Percentiles rank a stretch among this genome's conserved stretches.
Conservation (phyloP, 306 rosid species). For the Leucaena leucocephala region DNA sequence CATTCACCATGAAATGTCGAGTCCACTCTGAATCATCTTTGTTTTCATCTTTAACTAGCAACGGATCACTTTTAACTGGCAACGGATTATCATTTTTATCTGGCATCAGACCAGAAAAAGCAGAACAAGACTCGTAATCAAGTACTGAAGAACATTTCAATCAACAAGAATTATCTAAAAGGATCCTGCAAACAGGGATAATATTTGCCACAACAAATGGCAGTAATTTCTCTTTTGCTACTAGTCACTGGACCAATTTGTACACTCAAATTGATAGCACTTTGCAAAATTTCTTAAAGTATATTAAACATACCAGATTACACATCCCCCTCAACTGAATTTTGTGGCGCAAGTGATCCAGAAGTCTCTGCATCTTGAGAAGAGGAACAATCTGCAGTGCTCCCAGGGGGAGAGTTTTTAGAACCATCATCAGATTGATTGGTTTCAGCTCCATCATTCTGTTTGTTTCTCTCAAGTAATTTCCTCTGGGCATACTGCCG, state of each 20-base stretch:
- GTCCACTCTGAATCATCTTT: slow-evolving; percentile 68
- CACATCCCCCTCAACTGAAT: slow-evolving; percentile 49
- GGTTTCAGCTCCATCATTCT: slow-evolving; percentile 48
- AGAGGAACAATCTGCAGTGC: slow-evolving; percentile 42
- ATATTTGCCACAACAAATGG: slow-evolving; percentile 17
- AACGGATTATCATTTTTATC: slow-evolving; percentile 42
- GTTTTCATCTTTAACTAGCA: slow-evolving; percentile 52
- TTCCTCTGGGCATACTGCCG: slow-evolving; percentile 78
- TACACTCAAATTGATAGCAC: slow-evolving; percentile 19
- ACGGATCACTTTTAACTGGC: slow-evolving; percentile 50
- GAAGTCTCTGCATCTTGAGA: slow-evolving; percentile 42
- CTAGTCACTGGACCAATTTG: slow-evolving; percentile 15
- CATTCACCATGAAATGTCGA: slow-evolving; percentile 96
- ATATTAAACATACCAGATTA: slow-evolving; percentile 55
- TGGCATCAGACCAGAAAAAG: slow-evolving; percentile 43
- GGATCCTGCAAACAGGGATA: slow-evolving; percentile 25
- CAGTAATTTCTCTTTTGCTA: slow-evolving; percentile 9
- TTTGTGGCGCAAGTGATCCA: slow-evolving; percentile 46
- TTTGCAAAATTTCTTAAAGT: slow-evolving; percentile 21
- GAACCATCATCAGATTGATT: slow-evolving; percentile 51
- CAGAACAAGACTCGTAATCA: slow-evolving; percentile 39
- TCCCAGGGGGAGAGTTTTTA: slow-evolving; percentile 41
- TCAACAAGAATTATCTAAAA: slow-evolving; percentile 4
- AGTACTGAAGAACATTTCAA: slow-evolving; percentile 18
- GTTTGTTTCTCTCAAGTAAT: slow-evolving; percentile 61